Evolutionary conservation across 1,284 basidiomycete genomes (phyloP).

Genomic region (Sporisorium exsertum): DNA sequence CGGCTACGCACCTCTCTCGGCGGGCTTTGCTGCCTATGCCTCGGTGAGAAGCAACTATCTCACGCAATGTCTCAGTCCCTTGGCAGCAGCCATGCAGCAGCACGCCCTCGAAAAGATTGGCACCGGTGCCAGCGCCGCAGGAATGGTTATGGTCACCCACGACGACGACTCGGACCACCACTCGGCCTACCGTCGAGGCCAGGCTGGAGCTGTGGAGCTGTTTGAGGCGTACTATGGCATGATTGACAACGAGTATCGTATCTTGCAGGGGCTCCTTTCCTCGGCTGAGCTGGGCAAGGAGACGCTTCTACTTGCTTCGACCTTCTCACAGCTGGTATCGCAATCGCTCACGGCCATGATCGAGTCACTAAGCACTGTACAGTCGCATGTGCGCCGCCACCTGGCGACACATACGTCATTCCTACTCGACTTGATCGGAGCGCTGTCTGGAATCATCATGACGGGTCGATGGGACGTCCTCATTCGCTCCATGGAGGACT

Average conservation of each 20-base stretch:
- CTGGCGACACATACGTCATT: conserved; percentile 60
- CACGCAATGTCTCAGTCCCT: conserved; percentile 37
- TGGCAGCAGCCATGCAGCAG: conserved; percentile 37
- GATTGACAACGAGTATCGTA: conserved; percentile 57
- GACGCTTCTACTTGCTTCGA: conserved; percentile 36
- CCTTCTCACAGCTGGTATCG: conserved; percentile 46
- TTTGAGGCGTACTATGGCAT: conserved; percentile 54
- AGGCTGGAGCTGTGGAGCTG: conserved; percentile 50
- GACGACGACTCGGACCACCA: conserved; percentile 51
- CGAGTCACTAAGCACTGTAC: conserved; percentile 43
- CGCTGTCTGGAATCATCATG: conserved; percentile 37
- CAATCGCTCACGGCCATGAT: conserved; percentile 33
- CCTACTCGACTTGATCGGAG: conserved; percentile 51
- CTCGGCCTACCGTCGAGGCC: conserved; percentile 37
- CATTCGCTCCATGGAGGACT: conserved; percentile 45
- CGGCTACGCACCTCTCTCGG: conserved; percentile 51
- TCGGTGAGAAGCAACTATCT: conserved; percentile 49
- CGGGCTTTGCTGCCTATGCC: conserved; percentile 46
- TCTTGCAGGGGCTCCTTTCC: conserved; percentile 42
- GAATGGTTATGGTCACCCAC: conserved; percentile 53
- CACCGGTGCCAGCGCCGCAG: conserved; percentile 32
- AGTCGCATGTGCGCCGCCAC: conserved; percentile 52
- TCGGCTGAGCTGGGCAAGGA: conserved; percentile 43
- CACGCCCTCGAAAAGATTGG: conserved; percentile 57
- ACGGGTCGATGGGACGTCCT: conserved; percentile 37